These are phyloP conservation scores for Hypoxylon lenormandii DNA, from an alignment of 495 filamentous ascomycete species.

Conservation along the genomic window DNA sequence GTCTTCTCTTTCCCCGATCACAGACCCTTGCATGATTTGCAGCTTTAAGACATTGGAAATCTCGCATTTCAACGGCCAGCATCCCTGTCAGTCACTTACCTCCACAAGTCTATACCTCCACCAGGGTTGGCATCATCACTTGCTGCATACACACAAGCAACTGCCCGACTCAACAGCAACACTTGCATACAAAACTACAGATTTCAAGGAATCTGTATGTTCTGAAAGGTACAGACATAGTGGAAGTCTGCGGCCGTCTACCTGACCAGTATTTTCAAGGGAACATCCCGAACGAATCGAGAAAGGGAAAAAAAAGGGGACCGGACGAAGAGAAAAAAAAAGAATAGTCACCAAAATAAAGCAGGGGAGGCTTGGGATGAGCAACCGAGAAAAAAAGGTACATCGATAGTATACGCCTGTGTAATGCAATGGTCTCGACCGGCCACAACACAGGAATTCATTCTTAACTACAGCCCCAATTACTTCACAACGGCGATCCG, in stretches of 20 bases:
- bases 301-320: constrained; percentile 30
- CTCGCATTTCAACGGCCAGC: constrained; percentile 51
- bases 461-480: constrained; percentile 47
- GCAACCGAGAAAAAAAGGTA: constrained; percentile 51
- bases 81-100: constrained; percentile 48
- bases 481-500: constrained; percentile 47
- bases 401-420: constrained; percentile 51
- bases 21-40: constrained; percentile 56
- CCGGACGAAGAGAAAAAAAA: constrained; percentile 14
- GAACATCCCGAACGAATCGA: constrained; percentile 15
- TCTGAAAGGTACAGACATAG: neutral
- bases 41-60: constrained; percentile 51
- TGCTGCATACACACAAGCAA: constrained; percentile 45
- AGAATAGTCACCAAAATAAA: constrained; percentile 40
- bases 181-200: constrained; percentile 13
- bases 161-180: constrained; percentile 41
- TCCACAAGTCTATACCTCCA: constrained; percentile 27
- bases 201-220: constrained; percentile 5
- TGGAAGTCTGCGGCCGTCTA: constrained; percentile 30
- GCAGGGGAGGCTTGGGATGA: constrained; percentile 46
- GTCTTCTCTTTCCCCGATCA: constrained; percentile 39
- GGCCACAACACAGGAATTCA: constrained; percentile 45
- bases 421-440: constrained; percentile 51
- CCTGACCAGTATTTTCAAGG: constrained; percentile 14
- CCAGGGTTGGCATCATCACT: constrained; percentile 26